These are phyloP conservation scores for Heliamphora pulchella DNA, from an alignment of 179 eudicot species.

Conservation along the genomic window DNA sequence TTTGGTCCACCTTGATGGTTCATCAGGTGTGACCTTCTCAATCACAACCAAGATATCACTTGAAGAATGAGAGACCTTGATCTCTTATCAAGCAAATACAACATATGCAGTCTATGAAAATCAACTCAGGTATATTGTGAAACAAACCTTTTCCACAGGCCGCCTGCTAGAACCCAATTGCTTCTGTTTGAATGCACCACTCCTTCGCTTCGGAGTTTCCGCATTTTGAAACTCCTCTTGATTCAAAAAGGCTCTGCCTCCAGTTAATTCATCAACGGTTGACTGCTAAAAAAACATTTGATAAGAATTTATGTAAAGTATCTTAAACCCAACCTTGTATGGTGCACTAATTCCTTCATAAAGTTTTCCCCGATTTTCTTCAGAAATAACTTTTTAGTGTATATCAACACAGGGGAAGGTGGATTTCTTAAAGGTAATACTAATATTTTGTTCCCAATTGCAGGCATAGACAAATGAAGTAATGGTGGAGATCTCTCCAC, in stretches of 20 bases:
- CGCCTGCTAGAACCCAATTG: background rate
- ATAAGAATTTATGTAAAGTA: background rate
- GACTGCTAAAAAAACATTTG: background rate
- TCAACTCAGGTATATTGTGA: too few species aligned
- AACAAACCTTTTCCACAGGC: background rate
- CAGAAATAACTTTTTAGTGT: background rate
- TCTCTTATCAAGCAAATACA: background rate
- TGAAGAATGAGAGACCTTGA: constrained; percentile 16
- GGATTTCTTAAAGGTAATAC: background rate
- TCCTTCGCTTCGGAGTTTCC: background rate
- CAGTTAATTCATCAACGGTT: background rate
- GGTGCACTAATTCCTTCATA: background rate
- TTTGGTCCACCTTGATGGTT: constrained; percentile 79
- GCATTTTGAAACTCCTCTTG: background rate
- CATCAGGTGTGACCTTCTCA: constrained; percentile 34
- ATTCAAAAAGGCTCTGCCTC: background rate
- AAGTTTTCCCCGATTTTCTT: background rate
- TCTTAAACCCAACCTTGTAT: background rate
- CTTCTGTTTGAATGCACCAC: background rate
- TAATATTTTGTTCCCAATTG: background rate
- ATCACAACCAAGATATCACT: constrained; percentile 37
- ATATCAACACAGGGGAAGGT: background rate
- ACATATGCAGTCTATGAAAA: too few species aligned
- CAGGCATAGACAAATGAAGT: background rate
- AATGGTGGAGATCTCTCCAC: too few species aligned